Percentiles rank a stretch among this genome's conserved stretches.
Conservation (phyloP, 768 basidiomycete genomes). For the Guyanaporus albipodus region DNA sequence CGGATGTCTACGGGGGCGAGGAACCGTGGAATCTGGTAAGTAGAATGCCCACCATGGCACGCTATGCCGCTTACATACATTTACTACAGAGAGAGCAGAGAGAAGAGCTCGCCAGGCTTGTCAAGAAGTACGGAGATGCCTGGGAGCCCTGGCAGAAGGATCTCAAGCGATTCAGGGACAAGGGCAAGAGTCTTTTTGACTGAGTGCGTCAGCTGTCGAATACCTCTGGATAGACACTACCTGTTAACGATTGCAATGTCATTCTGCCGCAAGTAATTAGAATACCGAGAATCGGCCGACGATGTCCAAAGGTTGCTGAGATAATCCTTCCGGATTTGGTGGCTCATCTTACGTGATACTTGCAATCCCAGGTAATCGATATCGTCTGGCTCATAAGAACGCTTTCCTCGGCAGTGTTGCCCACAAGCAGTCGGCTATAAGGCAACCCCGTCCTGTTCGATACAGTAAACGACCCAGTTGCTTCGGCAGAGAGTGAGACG, state of each 20-base stretch:
- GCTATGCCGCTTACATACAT: neutral
- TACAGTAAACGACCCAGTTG: constrained; percentile 32
- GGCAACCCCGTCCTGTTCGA: constrained; percentile 21
- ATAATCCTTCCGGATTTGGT: no score
- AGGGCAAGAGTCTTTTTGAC: constrained; percentile 55
- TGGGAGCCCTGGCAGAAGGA: constrained; percentile 88
- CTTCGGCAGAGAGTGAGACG: constrained; percentile 20
- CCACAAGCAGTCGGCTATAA: constrained; percentile 13
- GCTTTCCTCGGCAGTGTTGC: neutral
- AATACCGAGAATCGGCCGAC: no score
- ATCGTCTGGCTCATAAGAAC: no score
- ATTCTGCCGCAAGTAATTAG: no score
- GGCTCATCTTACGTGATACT: no score
- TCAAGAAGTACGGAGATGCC: constrained; percentile 81
- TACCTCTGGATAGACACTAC: no score
- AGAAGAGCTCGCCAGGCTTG: constrained; percentile 64
- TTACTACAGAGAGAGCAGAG: constrained; percentile 70
- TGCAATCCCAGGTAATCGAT: no score
- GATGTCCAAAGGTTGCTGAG: no score
- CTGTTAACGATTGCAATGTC: no score
- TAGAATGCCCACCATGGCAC: constrained; percentile 6
- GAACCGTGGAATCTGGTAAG: constrained; percentile 82
- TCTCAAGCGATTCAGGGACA: constrained; percentile 68
- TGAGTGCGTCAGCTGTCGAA: constrained; percentile 9
- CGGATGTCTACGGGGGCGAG: constrained; percentile 83